Evolutionary conservation across 2,329 filamentous ascomycete species (phyloP).

Genomic region (Cladosporium cucumerinum): DNA sequence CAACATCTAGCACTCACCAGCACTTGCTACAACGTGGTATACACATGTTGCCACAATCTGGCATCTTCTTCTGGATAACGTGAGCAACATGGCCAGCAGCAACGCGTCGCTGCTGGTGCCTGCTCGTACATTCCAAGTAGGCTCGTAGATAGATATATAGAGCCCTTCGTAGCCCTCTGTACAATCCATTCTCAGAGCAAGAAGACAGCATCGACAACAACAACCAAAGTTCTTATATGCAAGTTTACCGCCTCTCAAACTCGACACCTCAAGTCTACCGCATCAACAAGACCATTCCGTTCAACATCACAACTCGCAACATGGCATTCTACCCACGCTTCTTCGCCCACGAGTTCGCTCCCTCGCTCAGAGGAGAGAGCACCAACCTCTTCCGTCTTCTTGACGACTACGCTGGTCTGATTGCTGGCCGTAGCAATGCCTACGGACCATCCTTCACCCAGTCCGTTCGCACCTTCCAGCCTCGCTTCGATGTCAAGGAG

Average conservation of each 20-base stretch:
- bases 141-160: slow-evolving; percentile 8
- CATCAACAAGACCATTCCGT: slow-evolving; percentile 18
- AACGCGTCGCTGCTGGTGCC: background rate
- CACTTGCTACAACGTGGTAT: background rate
- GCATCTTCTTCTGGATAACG: slow-evolving; percentile 6
- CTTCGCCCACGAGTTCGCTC: slow-evolving; percentile 34
- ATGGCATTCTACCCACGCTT: slow-evolving; percentile 39
- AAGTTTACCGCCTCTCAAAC: slow-evolving; percentile 28
- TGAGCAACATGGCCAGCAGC: slow-evolving; percentile 4
- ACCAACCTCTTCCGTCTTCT: slow-evolving; percentile 41
- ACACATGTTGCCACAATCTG: slow-evolving; percentile 4
- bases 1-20: background rate
- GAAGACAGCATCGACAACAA: slow-evolving; percentile 4
- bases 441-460: slow-evolving; percentile 15
- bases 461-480: slow-evolving; percentile 53
- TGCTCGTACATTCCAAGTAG: slow-evolving; percentile 9
- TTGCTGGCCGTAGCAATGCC: slow-evolving; percentile 24
- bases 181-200: slow-evolving; percentile 10
- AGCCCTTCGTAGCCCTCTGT: background rate
- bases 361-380: slow-evolving; percentile 23
- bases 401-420: slow-evolving; percentile 44
- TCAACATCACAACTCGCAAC: slow-evolving; percentile 29
- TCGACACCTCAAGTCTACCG: slow-evolving; percentile 17
- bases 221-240: slow-evolving; percentile 16
- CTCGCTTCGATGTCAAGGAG: slow-evolving; percentile 77